These are phyloP conservation scores for Gremmenia infestans DNA, from an alignment of 2,329 filamentous ascomycete species.

Conservation along the genomic window DNA sequence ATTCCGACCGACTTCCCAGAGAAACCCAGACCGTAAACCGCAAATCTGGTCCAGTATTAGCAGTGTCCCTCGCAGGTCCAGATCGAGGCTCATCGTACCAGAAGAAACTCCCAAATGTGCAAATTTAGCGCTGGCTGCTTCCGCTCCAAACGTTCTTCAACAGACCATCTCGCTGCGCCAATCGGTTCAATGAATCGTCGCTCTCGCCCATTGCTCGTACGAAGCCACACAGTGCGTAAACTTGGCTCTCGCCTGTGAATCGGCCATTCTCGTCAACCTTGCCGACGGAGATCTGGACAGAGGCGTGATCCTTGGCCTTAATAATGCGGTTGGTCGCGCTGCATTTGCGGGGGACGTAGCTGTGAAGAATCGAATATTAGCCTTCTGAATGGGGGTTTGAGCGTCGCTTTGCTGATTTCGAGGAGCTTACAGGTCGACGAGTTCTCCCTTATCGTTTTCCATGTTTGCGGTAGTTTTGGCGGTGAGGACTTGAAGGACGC, in stretches of 20 bases:
- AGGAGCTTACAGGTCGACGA: slow-evolving; percentile 86
- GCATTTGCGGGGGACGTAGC: slow-evolving; percentile 99
- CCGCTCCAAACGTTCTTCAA: slow-evolving; percentile 95
- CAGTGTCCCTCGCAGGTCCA: background rate
- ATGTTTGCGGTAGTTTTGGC: slow-evolving; percentile 57
- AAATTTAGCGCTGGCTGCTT: slow-evolving; percentile 32
- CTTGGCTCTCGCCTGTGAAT: slow-evolving; percentile 89
- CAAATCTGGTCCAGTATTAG: slow-evolving; percentile 26
- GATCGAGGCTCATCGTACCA: slow-evolving; percentile 20
- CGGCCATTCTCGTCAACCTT: slow-evolving; percentile 99
- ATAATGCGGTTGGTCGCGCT: slow-evolving; percentile 99
- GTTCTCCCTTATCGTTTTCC: slow-evolving; percentile 99
- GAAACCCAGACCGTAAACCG: slow-evolving; percentile 21
- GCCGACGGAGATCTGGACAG: slow-evolving; percentile 92
- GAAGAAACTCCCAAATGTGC: slow-evolving; percentile 26
- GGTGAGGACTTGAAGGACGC: slow-evolving; percentile 16
- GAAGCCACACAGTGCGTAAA: slow-evolving; percentile 96
- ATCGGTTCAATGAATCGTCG: slow-evolving; percentile 93
- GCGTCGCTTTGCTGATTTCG: slow-evolving; percentile 4
- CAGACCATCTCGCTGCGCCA: slow-evolving; percentile 93
- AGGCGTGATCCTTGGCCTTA: slow-evolving; percentile 99
- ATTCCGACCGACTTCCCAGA: slow-evolving; percentile 17
- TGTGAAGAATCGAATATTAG: slow-evolving; percentile 36
- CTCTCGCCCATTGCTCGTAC: slow-evolving; percentile 96
- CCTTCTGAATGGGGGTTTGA: background rate